phyloP scores from a whole-genome alignment of 352 stramenopile species.

The Blastocystis sp. region DNA sequence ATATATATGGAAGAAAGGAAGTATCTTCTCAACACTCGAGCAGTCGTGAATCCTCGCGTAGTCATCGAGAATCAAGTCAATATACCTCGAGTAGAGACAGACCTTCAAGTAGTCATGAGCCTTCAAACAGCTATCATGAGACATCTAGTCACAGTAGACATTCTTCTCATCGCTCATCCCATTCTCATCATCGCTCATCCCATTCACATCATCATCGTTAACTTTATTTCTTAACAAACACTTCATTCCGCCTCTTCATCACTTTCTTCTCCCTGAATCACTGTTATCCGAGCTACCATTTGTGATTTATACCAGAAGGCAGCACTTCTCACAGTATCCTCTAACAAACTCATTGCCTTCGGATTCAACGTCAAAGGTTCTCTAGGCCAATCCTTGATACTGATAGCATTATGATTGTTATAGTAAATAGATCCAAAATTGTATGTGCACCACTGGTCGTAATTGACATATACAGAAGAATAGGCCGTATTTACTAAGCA shows the following conservation, averaged over 20 bases:
- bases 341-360: not conserved
- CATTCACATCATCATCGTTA: not conserved
- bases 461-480: not conserved
- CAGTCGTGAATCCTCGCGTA: not conserved
- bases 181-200: not conserved
- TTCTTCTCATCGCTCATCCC: not conserved
- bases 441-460: not conserved
- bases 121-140: not conserved
- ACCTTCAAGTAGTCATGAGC: not conserved
- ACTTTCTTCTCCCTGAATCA: not conserved
- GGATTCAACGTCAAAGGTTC: not conserved
- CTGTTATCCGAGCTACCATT: not conserved
- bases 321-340: not conserved
- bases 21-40: not conserved
- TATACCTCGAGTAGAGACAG: not conserved
- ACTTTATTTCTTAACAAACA: not conserved
- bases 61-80: not conserved
- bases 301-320: conserved; percentile 21
- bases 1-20: conserved; percentile 38
- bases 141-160: not conserved
- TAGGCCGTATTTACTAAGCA: conserved; percentile 46
- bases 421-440: conserved; percentile 43
- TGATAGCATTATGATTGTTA: not conserved
- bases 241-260: not conserved
- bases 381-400: not conserved